Conservation (phyloP, 2,329 filamentous ascomycete species). For the Aureobasidium zeae region DNA sequence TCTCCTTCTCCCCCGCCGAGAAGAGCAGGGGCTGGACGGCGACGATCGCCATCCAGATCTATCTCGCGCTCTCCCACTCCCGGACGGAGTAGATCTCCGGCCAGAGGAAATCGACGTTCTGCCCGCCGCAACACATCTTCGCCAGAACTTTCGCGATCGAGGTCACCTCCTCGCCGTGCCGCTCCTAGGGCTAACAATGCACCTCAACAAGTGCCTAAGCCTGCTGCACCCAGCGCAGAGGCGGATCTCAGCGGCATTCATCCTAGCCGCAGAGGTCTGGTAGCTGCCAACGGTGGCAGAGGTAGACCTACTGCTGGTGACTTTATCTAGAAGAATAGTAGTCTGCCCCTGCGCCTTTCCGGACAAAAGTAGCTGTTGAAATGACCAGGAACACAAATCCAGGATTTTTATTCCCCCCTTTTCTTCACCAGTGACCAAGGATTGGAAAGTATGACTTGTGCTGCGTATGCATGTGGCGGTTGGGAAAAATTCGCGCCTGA, state of each 20-base stretch:
- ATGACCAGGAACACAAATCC: neutral
- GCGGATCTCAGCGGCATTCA: slow-evolving; percentile 29
- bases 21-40: slow-evolving; percentile 12
- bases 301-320: slow-evolving; percentile 15
- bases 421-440: no score
- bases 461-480: no score
- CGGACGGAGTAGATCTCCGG: slow-evolving; percentile 12
- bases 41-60: slow-evolving; percentile 14
- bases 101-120: slow-evolving; percentile 5
- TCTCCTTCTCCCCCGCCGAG: slow-evolving; percentile 9
- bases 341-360: neutral
- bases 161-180: slow-evolving; percentile 8
- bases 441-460: neutral
- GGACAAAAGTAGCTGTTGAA: neutral
- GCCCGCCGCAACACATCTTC: slow-evolving; percentile 11
- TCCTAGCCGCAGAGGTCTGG: slow-evolving; percentile 27
- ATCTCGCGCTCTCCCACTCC: slow-evolving; percentile 17
- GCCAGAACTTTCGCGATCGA: slow-evolving; percentile 10
- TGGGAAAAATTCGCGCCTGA: no score
- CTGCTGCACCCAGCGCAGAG: slow-evolving; percentile 5
- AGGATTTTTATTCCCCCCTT: no score
- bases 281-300: slow-evolving; percentile 20
- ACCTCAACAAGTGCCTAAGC: neutral
- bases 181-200: slow-evolving; percentile 6
- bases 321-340: slow-evolving; percentile 14